These are phyloP conservation scores for Globisporangium middletonii DNA, from an alignment of 352 stramenopile genomes.

Conservation along the genomic window DNA sequence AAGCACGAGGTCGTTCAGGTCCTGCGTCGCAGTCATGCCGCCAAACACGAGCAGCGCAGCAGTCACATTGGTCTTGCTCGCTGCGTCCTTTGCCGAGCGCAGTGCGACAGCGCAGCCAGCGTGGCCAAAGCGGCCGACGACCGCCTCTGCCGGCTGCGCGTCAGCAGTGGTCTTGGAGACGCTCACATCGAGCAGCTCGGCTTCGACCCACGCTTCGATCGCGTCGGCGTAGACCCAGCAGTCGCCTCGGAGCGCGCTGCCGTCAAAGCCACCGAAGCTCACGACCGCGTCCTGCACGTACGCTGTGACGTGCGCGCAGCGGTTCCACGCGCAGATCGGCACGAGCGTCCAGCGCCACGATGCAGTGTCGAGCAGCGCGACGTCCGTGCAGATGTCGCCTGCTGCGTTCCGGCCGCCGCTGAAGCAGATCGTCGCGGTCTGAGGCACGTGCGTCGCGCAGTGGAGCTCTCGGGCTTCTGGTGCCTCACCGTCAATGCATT, in stretches of 20 bases:
- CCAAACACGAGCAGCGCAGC: slow-evolving; percentile 45
- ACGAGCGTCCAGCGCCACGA: slow-evolving; percentile 48
- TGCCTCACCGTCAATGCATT: slow-evolving; percentile 14
- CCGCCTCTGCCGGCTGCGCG: neutral
- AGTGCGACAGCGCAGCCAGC: slow-evolving; percentile 6
- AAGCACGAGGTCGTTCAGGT: slow-evolving; percentile 35
- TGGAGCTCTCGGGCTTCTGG: slow-evolving; percentile 50
- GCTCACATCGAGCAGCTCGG: neutral
- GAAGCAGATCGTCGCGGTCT: slow-evolving; percentile 26
- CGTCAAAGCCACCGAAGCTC: slow-evolving; percentile 55
- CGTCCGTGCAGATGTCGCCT: slow-evolving; percentile 51
- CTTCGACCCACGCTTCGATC: slow-evolving; percentile 28
- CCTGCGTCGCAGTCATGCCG: slow-evolving; percentile 43
- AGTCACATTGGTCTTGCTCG: slow-evolving; percentile 5
- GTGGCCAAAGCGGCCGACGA: slow-evolving; percentile 37
- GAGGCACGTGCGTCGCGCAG: slow-evolving; percentile 18
- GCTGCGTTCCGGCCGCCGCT: slow-evolving; percentile 42
- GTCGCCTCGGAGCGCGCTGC: slow-evolving; percentile 33
- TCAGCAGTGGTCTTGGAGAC: neutral
- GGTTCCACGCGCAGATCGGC: slow-evolving; percentile 48
- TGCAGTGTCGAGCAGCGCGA: slow-evolving; percentile 32
- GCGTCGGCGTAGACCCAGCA: slow-evolving; percentile 42
- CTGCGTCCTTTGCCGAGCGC: neutral
- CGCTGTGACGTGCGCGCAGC: slow-evolving; percentile 36
- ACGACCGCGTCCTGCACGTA: slow-evolving; percentile 22